These are phyloP conservation scores for Kingdonia uniflora DNA, from an alignment of 164 flowering plant genomes.

Conservation along the genomic window DNA sequence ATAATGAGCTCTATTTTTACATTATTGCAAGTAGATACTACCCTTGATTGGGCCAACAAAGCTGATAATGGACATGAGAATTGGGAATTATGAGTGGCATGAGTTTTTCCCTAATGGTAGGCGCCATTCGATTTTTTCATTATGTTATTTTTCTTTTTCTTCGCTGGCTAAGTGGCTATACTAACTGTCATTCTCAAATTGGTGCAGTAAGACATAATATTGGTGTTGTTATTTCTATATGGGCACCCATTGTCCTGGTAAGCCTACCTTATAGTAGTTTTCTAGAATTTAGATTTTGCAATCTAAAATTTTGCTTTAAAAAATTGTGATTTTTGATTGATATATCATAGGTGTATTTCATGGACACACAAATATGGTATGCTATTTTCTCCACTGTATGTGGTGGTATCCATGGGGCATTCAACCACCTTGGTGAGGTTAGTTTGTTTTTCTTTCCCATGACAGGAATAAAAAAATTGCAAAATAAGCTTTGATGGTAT, in stretches of 20 bases:
- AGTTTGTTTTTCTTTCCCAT: constrained; percentile 15
- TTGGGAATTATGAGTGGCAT: constrained; percentile 74
- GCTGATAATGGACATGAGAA: constrained; percentile 43
- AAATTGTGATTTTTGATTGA: not conserved
- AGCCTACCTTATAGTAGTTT: constrained; percentile 12
- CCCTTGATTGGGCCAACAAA: constrained; percentile 80
- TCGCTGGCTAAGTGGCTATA: constrained; percentile 3
- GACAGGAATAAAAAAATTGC: not conserved
- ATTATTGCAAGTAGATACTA: constrained; percentile 35
- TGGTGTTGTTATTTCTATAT: constrained; percentile 72
- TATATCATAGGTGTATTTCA: constrained; percentile 69
- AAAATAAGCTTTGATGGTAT: not conserved
- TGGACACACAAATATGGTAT: constrained; percentile 99
- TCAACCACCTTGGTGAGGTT: constrained; percentile 98
- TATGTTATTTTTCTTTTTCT: constrained; percentile 5
- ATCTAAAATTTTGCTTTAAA: not conserved
- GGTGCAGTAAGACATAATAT: constrained; percentile 60
- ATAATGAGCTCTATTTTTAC: not conserved
- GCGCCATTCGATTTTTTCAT: constrained; percentile 1
- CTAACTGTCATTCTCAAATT: constrained; percentile 12
- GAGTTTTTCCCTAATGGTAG: constrained; percentile 91
- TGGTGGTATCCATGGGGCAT: constrained; percentile 92
- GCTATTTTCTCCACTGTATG: constrained; percentile 80
- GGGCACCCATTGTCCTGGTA: constrained; percentile 96
- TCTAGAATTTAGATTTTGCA: not conserved